Evolutionary conservation across 2,329 filamentous ascomycete species (phyloP), one percentile per base, ranked within the genome.

Genomic region (Chrysoporthe puriensis): DNA sequence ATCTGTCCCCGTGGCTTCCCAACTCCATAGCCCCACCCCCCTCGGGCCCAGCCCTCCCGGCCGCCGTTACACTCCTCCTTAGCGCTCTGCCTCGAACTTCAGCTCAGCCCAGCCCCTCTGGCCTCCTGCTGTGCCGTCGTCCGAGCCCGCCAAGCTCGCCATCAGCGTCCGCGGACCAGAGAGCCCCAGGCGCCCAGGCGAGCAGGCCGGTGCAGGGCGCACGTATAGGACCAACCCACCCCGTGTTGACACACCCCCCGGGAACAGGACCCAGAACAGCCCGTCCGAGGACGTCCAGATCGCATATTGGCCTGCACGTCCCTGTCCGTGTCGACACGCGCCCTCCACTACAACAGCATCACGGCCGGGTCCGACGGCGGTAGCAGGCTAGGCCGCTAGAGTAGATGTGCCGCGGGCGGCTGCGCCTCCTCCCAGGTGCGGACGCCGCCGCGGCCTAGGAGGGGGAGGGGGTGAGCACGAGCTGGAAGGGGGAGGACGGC

Each of bases 181-280:
- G 69, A 32, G 77, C 75, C 16, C 76, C 58, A 7, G 73, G 62
- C 4, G 70, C 71, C 76, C 76, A 77, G 7, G 70, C 58, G n/a
- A 71, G 58, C 9, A 75, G 69, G 4, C 64, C 7, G 9, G 71
- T 71, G 46, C 73, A 75, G 7, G 72, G 71, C 65, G 26, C 66
- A 72, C 60, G 58, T 67, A 4, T 63, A 65, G 5, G 36, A 40
- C 9, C 36, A 9, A 48, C 64, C 63, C 56, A 69, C 63, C 36
- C 50, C 6, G 8, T 69, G 57, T 1, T 26, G 66, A 18, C 62
- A 46, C 46, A 67, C 21, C 34, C 44, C 26, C 26, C 26, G 2
- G 26, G 18, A 52, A 36, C 32, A 64, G 46, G 11, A 67, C 43
- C 54, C 40, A 32, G 36, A 61, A 36, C 50, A 44, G 11, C 18